Evolutionary conservation across 306 rosid genomes (phyloP), one percentile per base, ranked within the genome.

Genomic region (Trifolium fragiferum): DNA sequence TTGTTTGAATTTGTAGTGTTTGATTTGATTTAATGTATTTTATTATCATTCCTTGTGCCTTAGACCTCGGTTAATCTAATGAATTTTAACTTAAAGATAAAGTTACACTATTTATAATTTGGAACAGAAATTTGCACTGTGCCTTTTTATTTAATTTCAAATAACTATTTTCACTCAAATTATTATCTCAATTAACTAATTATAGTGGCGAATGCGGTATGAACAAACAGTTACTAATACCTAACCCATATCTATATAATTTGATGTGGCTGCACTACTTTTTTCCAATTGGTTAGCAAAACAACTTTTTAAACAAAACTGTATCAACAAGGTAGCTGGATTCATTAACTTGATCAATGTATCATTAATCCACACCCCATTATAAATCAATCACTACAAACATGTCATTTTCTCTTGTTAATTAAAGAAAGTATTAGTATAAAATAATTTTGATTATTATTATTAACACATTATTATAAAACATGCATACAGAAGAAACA

Each of bases 341-440:
- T 69, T 64, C 83, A 75, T 73, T 68, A 19, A 59, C 7, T 10
- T 59, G 16, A 15, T 27, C 19, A 59, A 58, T 14, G 21, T 5
- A 51, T 51, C 57, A 50, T 58, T 73, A 4, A 49, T 76, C 44
- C 68, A 25, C 64, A 51, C 33, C 53, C 50, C 50, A 81, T 23
- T 44, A 32, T 18, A 13, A 66, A 75, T 47, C 18, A 10, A 62
- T 66, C 63, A 13, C 76, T 44, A 72, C 19, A 83, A 83, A 51
- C 23, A 60, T 76, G 78, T 80, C 87, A 1, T 69, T 84, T 84
- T 84, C 78, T 53, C 8, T 61, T 68, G 46, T 25, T 71, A 51
- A 74, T 25, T 71, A 51, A 74, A 59, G 58, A 50, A 7, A 6
- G 57, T 7, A 43, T 37, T 41, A 69, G 18, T 21, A 67, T 33